Evolutionary conservation across 2,329 filamentous ascomycete species (phyloP).

Genomic region (Rutstroemia sp.): DNA sequence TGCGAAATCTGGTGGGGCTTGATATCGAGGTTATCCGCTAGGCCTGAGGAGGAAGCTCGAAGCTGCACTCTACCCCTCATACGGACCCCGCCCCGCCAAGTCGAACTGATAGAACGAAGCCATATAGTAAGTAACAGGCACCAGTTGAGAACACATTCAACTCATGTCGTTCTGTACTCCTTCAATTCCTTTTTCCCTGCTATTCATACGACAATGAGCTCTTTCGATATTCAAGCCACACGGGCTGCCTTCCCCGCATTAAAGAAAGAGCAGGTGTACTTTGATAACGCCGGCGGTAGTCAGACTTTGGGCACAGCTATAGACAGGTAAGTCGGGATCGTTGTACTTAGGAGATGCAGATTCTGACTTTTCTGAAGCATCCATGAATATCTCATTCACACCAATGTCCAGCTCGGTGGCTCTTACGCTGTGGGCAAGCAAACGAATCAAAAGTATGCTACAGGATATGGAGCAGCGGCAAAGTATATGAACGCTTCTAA

Average conservation of each 20-base stretch:
- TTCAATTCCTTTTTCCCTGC: background rate
- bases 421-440: conserved; percentile 54
- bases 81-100: background rate
- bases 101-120: background rate
- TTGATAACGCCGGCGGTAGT: conserved; percentile 74
- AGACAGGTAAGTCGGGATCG: conserved; percentile 44
- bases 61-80: conserved; percentile 1
- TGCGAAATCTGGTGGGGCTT: background rate
- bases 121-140: conserved; percentile 1
- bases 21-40: background rate
- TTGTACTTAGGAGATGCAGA: background rate
- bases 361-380: conserved; percentile 39
- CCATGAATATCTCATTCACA: conserved; percentile 55
- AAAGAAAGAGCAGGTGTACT: conserved; percentile 57
- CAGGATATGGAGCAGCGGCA: conserved; percentile 58
- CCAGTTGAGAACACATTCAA: background rate
- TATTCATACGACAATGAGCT: background rate
- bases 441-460: conserved; percentile 51
- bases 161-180: background rate
- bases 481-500: conserved; percentile 60
- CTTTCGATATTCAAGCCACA: conserved; percentile 47
- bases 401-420: conserved; percentile 70
- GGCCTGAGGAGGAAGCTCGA: conserved; percentile 7
- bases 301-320: conserved; percentile 62
- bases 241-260: conserved; percentile 63